Evolutionary conservation across 768 basidiomycete genomes (phyloP).

Genomic region (Nidularia pulvinata): DNA sequence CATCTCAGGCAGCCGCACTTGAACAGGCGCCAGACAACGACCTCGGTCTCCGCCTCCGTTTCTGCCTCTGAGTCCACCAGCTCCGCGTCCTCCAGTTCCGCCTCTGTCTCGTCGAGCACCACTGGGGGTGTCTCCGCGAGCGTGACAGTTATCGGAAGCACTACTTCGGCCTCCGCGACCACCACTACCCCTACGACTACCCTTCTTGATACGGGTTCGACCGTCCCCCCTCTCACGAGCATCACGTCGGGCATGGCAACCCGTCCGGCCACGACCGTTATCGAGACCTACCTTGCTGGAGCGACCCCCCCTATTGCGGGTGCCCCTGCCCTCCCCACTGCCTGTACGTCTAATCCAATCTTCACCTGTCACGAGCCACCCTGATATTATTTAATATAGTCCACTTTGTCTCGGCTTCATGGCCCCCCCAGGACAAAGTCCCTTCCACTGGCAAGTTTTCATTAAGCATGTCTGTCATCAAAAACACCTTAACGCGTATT

Average conservation of each 20-base stretch:
- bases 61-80: conserved; percentile 8
- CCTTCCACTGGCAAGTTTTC: conserved; percentile 54
- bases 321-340: conserved; percentile 63
- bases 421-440: conserved; percentile 64
- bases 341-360: conserved; percentile 40
- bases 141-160: no score
- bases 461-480: neutral
- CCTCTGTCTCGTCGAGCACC: conserved; percentile 8
- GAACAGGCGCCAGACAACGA: conserved; percentile 41
- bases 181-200: conserved; percentile 31
- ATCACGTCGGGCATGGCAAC: conserved; percentile 68
- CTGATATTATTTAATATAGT: no score
- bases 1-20: conserved; percentile 31
- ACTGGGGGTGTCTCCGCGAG: conserved; percentile 5
- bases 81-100: neutral
- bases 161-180: conserved; percentile 3
- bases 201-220: conserved; percentile 45
- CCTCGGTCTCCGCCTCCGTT: conserved; percentile 3
- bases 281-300: conserved; percentile 57
- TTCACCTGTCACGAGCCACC: neutral
- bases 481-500: neutral
- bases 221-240: conserved; percentile 55
- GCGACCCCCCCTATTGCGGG: conserved; percentile 62
- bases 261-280: conserved; percentile 42
- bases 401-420: no score